phyloP scores from a whole-genome alignment of 176 grass and related monocot species.

The Ensete glaucum region DNA sequence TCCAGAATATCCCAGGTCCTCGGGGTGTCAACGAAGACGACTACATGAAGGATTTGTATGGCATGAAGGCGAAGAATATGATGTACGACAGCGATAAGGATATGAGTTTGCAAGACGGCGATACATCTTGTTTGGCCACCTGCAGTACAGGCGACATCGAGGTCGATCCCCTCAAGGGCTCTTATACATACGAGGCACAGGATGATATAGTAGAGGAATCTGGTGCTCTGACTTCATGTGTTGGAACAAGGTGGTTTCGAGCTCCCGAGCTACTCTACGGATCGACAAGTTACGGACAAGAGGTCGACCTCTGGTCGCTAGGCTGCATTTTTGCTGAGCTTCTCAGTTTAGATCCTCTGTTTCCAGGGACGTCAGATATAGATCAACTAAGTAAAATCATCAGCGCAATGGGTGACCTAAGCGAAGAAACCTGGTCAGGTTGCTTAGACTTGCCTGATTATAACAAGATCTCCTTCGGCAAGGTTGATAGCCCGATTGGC shows the following conservation, averaged over 20 bases:
- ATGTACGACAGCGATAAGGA: slow-evolving; percentile 52
- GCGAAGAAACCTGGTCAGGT: slow-evolving; percentile 58
- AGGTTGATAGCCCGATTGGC: slow-evolving; percentile 47
- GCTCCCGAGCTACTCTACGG: slow-evolving; percentile 89
- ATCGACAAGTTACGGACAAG: slow-evolving; percentile 66
- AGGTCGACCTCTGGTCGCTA: slow-evolving; percentile 86
- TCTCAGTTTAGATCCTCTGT: slow-evolving; percentile 49
- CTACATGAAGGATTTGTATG: slow-evolving; percentile 71
- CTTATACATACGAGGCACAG: slow-evolving; percentile 57
- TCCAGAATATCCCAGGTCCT: slow-evolving; percentile 25
- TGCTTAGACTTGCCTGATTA: slow-evolving; percentile 81
- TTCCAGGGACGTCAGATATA: slow-evolving; percentile 79
- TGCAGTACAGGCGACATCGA: slow-evolving; percentile 74
- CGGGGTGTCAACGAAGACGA: slow-evolving; percentile 45
- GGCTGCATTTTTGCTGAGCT: slow-evolving; percentile 88
- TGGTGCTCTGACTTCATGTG: slow-evolving; percentile 66
- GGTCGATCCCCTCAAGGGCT: slow-evolving; percentile 53
- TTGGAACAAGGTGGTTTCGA: slow-evolving; percentile 85
- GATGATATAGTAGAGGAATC: slow-evolving; percentile 37
- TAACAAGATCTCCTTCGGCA: slow-evolving; percentile 64
- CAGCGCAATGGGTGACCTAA: slow-evolving; percentile 56
- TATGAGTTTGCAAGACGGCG: slow-evolving; percentile 69
- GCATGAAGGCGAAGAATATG: slow-evolving; percentile 39
- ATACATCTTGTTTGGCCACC: slow-evolving; percentile 75
- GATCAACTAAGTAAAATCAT: slow-evolving; percentile 91